phyloP scores from a whole-genome alignment of 371 early-diverging fungal species.

The Smittium culicis region DNA sequence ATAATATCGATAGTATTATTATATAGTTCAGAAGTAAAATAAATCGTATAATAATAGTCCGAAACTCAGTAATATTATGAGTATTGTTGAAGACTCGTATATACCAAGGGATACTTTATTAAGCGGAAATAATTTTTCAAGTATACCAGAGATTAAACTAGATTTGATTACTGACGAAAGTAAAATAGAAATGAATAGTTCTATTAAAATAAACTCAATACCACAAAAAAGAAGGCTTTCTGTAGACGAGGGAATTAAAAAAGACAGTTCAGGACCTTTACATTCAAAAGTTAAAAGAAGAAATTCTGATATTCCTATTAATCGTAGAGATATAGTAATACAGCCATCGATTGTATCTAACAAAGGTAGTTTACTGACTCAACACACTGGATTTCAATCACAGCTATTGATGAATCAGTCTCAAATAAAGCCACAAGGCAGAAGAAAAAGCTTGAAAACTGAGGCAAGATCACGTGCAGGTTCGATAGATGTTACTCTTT shows the following conservation, averaged over 20 bases:
- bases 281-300: not conserved
- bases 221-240: not conserved
- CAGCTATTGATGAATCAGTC: not conserved
- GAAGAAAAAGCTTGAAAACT: not conserved
- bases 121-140: no score
- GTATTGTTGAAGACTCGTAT: no score
- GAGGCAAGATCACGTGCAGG: not conserved
- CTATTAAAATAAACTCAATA: not conserved
- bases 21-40: no score
- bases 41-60: no score
- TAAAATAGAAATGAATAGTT: not conserved
- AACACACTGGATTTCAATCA: not conserved
- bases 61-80: no score
- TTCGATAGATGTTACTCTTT: not conserved
- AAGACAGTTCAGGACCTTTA: not conserved
- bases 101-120: no score
- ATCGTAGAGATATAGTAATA: not conserved
- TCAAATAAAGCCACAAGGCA: not conserved
- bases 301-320: not conserved
- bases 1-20: no score
- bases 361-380: not conserved
- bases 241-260: not conserved
- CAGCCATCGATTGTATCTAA: not conserved
- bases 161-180: not conserved
- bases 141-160: not conserved